phyloP scores from a whole-genome alignment of 1,284 basidiomycete genomes.

The Boletus smithii region DNA sequence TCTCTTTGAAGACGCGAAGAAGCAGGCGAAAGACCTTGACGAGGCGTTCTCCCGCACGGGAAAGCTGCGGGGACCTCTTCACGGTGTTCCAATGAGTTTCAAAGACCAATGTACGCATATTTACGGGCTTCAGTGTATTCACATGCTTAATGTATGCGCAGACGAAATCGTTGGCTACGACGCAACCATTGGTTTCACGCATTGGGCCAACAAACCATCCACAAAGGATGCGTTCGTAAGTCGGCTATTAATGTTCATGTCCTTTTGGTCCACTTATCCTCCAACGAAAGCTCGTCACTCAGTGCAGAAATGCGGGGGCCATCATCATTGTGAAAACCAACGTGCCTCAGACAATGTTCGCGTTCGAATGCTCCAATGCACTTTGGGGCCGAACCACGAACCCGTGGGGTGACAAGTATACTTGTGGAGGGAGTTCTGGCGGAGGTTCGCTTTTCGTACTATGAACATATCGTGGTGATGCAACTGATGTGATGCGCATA shows the following conservation, averaged over 20 bases:
- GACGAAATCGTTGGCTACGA: conserved; percentile 66
- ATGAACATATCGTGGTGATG: not conserved
- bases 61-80: conserved; percentile 65
- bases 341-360: conserved; percentile 77
- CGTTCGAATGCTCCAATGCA: conserved; percentile 86
- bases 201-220: conserved; percentile 60
- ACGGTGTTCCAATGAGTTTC: conserved; percentile 78
- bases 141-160: conserved; percentile 24
- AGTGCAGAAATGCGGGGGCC: conserved; percentile 48
- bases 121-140: not conserved
- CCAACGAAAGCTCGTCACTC: conserved; percentile 39
- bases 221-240: conserved; percentile 56
- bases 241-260: conserved; percentile 7
- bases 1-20: conserved; percentile 66
- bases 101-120: conserved; percentile 62
- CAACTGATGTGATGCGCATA: conserved; percentile 3
- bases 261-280: not conserved
- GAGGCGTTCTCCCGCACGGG: conserved; percentile 59
- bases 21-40: conserved; percentile 63
- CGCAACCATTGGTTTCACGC: conserved; percentile 70
- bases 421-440: conserved; percentile 75
- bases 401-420: conserved; percentile 63
- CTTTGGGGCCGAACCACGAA: conserved; percentile 75
- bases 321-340: conserved; percentile 73
- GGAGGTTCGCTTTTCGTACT: conserved; percentile 40